Base-by-base conservation (phyloP, 495 filamentous ascomycete species). In the Symbiotaphrina buchneri region DNA sequence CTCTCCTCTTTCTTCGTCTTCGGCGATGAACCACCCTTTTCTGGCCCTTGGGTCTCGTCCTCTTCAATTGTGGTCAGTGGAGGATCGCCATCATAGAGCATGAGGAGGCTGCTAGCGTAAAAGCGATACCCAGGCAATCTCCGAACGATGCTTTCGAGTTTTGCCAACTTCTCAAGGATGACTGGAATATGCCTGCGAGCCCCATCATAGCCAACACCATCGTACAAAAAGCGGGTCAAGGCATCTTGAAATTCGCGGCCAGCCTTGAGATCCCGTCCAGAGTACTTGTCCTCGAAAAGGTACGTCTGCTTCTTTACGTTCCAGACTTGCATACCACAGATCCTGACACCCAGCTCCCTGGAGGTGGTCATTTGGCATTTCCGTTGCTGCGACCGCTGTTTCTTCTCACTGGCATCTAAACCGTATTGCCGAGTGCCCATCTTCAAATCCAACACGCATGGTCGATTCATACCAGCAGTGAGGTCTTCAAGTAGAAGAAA, bases 351-450 rank as follows among this genome's bases (percentile, higher is more conserved):
- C 1, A 95, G 62, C 52, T 84, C 70, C 36, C 74, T 72, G 2
- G 87, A 94, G 1, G 87, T 97, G 4, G 87, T 97, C 35, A 65
- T 70, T 37, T 79, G 76, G 47, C 85, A 93, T 48, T 97, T 97
- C 31, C 73, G 72, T 28, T 77, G 68, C 49, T 97, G 87, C 0
- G 87, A 94, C 33, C 77, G 71, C 35, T 81, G 78, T 47, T 97
- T 97, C 53, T 87, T 84, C 24, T 84, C 72, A 30, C 62, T 66
- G 6, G 87, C 87, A 37, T 94, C 84, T n/a, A 94, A 65, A 10
- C 87, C 87, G 50, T 94, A 94, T 47, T 97, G 87, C 3, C 87
- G 71, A n/a, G 87, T 97, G 7, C 87, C 87, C 87, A 97, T 97
- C 49, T 97, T 97, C 36, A 97, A 59, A 49, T 97, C 87, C 41